Evolutionary conservation across 441 rosid species (phyloP), one percentile per base, ranked within the genome.

Genomic region (Raphanus hybrid): DNA sequence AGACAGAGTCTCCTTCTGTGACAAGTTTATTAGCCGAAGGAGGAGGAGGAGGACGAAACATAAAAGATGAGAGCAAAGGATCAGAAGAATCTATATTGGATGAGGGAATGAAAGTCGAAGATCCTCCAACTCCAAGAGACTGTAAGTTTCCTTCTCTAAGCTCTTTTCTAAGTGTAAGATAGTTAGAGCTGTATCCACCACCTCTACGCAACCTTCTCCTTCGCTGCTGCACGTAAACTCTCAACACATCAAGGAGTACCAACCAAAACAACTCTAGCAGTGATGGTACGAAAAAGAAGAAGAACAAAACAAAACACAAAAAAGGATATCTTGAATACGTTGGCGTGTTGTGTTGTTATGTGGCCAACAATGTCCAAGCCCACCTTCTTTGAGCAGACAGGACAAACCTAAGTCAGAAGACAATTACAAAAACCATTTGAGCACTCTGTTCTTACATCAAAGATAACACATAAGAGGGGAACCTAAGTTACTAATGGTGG

Each of bases 351-450:
- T 71, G 75, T 57, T n/a, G 96, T 88, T 64, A 93, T 87, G 66
- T 92, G 97, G 72, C 88, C 81, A 63, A 90, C 90, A 8, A 93
- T 87, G 66, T 90, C 91, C 80, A 79, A 74, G 69, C 96, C 96
- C 62, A 89, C 92, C 80, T 89, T 83, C 83, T 87, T 87, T 2
- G 87, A 75, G 74, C 97, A 93, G 43, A 92, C 89, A 12, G 97
- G 96, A 73, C 94, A 92, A 0, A 85, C 88, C 98, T 90, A 86
- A 23, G 35, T 14, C 37, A 14, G 78, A 73, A 18, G n/a, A 12
- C 69, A 79, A 20, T 20, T 20, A 20, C 23, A 23, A 23, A 73
- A 64, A 39, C 52, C 69, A 72, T 18, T 4, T 18, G 41, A 9
- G 8, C 5, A 23, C 65, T 65, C 18, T 54, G 50, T 26, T 64